Conservation (phyloP, 2,329 filamentous ascomycete species). For the Aspergillus clavatus region DNA sequence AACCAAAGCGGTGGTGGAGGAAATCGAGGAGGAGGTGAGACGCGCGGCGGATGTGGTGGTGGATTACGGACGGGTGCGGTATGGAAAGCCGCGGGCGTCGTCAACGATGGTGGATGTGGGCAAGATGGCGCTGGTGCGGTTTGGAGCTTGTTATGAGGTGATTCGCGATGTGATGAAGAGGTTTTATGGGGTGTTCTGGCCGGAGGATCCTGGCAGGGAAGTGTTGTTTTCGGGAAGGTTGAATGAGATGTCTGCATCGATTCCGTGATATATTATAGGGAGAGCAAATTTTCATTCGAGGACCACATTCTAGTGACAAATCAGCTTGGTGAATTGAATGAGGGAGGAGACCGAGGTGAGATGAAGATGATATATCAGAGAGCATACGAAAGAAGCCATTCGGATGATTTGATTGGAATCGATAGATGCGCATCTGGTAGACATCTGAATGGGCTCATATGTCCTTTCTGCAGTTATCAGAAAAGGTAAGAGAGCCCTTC, state of each 20-base stretch:
- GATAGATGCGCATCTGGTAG: too few species aligned
- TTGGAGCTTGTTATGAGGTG: constrained; percentile 28
- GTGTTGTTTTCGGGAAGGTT: constrained; percentile 14
- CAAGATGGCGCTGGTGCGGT: constrained; percentile 20
- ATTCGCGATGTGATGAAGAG: constrained; percentile 21
- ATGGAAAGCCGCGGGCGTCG: constrained; percentile 18
- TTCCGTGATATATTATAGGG: constrained; percentile 1
- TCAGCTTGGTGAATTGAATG: too few species aligned
- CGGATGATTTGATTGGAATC: too few species aligned
- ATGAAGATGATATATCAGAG: too few species aligned
- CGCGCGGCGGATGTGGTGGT: constrained; percentile 27
- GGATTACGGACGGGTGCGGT: constrained; percentile 28
- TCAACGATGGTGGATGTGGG: constrained; percentile 29
- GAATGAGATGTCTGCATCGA: constrained; percentile 2
- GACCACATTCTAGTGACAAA: not conserved
- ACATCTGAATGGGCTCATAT: too few species aligned
- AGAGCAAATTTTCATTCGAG: not conserved
- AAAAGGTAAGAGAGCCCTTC: too few species aligned
- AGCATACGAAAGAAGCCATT: too few species aligned
- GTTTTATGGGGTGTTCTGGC: constrained; percentile 16
- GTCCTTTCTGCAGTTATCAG: too few species aligned
- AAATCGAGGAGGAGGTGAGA: constrained; percentile 27
- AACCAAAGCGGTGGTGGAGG: constrained; percentile 23
- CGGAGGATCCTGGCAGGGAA: constrained; percentile 16
- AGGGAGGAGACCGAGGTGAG: too few species aligned